Evolutionary conservation across 208 protist species (phyloP), one percentile per base, ranked within the genome.

Genomic region (Wallacemonas rigidus): DNA sequence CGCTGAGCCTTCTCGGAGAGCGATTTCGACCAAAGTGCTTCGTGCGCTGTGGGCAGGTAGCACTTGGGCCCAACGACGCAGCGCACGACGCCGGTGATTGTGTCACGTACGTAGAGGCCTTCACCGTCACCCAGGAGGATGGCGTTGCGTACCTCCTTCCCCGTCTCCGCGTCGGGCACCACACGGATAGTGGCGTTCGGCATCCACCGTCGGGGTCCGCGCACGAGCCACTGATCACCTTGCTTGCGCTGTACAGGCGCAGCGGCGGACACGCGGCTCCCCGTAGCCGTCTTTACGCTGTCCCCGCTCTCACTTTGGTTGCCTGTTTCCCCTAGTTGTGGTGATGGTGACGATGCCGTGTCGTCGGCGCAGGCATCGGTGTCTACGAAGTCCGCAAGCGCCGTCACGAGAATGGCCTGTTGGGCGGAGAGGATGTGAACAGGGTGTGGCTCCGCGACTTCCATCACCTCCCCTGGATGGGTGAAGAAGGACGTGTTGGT

Each of bases 151-250:
- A 91, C 76, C 38, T 85, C 85, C 3, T 35, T 48, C n/a, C 70
- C 72, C 5, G 72, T 82, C 43, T 62, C 70, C 14, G 58, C 17
- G 62, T 90, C 82, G 2, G 74, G 64, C 65, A 86, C 80, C 3
- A 96, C 75, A 17, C 51, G 41, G n/a, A 88, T 72, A 44, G 74
- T 40, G 39, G 61, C 38, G 48, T 65, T 83, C 36, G 91, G 91
- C 58, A 94, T 82, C 64, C 83, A 98, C 45, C 93, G 84, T 48
- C 85, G 75, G 35, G 97, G 95, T 50, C 97, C 97, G 2, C 77
- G 71, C 41, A 98, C 73, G 38, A 98, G 87, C 95, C 95, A 98
- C 15, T 79, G 72, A 44, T 98, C 95, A 17, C 95, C 95, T 67
- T 88, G 78, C 44, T 74, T 65, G 3, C 92, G 91, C 60, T 70